Evolutionary conservation across 371 early-diverging fungal genomes (phyloP).

Genomic region (Rhizopus delemar): DNA sequence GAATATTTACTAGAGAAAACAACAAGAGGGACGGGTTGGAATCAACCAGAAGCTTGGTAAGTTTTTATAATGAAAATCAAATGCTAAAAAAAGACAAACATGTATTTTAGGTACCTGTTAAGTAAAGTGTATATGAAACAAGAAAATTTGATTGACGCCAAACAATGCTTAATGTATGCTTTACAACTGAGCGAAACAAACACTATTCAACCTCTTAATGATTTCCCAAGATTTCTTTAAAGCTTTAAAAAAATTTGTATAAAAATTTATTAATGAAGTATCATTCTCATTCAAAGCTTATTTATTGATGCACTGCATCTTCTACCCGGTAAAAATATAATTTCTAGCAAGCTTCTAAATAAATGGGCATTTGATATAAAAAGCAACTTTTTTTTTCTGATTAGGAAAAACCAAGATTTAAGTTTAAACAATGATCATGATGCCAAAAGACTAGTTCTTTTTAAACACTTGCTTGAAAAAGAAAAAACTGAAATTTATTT

Average conservation of each 20-base stretch:
- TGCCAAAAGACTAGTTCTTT: no score
- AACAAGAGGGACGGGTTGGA: constrained; percentile 39
- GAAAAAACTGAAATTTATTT: no score
- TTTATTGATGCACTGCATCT: no score
- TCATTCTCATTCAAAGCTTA: no score
- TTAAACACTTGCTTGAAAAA: no score
- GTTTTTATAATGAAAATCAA: neutral
- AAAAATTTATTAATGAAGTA: no score
- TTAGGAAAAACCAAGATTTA: no score
- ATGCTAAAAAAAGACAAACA: neutral
- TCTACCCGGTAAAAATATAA: no score
- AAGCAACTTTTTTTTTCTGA: no score
- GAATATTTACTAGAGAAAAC: constrained; percentile 33
- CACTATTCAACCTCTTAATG: constrained; percentile 22
- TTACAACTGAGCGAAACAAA: constrained; percentile 34
- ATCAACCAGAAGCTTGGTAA: constrained; percentile 41
- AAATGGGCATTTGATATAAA: no score
- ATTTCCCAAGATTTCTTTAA: constrained; percentile 36
- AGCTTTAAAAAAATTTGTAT: neutral
- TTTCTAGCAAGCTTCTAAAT: no score
- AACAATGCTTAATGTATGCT: constrained; percentile 37
- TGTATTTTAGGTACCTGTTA: constrained; percentile 24
- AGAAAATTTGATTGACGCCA: constrained; percentile 32
- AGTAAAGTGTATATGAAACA: constrained; percentile 29
- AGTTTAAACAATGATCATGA: no score